Evolutionary conservation across 1,139 yeast species (phyloP).

Genomic region (Hansenula lynferdii): DNA sequence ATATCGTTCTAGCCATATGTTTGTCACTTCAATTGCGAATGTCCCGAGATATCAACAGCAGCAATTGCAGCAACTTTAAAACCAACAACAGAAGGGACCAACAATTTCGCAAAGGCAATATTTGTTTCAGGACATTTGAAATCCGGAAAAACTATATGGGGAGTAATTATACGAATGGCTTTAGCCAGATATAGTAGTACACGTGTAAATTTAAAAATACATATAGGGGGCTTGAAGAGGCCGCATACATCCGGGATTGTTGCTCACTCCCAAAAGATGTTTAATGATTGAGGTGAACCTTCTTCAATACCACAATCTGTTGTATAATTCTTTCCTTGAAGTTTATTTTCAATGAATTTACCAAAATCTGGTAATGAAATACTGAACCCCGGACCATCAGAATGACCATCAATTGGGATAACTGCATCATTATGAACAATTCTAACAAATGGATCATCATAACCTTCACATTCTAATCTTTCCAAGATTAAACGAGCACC

Average conservation of each 20-base stretch:
- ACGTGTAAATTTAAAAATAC: too few relatives aligned
- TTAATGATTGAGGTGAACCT: conserved; percentile 8
- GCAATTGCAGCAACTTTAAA: neutral
- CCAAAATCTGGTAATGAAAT: conserved; percentile 33
- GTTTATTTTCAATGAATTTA: conserved; percentile 8
- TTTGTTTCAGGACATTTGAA: too few relatives aligned
- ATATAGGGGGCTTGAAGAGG: too few relatives aligned
- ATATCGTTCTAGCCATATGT: too few relatives aligned
- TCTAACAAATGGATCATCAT: conserved; percentile 29
- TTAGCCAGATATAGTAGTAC: too few relatives aligned
- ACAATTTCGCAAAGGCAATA: too few relatives aligned
- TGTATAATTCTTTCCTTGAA: conserved; percentile 10
- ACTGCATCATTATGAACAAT: conserved; percentile 53
- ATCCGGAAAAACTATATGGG: too few relatives aligned
- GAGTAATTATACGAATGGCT: too few relatives aligned
- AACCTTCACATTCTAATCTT: conserved; percentile 33
- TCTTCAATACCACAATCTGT: conserved; percentile 12
- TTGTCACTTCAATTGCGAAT: too few relatives aligned
- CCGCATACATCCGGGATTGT: too few relatives aligned
- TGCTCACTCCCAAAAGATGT: conserved; percentile 18
- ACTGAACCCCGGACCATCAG: conserved; percentile 48
- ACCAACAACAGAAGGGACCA: neutral
- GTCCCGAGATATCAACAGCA: neutral
- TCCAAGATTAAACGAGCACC: conserved; percentile 50
- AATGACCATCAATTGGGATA: conserved; percentile 42